Evolutionary conservation across 345 rosid genomes (phyloP), one percentile per base, ranked within the genome.

Genomic region (Corchorus capsularis): DNA sequence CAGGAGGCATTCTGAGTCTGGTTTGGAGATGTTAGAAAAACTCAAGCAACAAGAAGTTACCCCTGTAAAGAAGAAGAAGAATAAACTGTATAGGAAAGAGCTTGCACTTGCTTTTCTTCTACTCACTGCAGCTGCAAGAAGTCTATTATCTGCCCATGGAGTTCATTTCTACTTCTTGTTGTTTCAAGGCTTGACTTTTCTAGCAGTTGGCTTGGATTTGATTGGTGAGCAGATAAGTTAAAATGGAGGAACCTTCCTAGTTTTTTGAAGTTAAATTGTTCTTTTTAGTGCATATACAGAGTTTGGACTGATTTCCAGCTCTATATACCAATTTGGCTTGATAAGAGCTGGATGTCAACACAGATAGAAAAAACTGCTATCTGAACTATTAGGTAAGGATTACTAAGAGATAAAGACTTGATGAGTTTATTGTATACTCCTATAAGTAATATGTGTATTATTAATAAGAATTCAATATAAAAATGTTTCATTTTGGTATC

Each of bases 141-240:
- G 97, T 77, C 81, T 94, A 47, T 43, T 94, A 27, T 92, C 98
- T 2, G 93, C 94, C 0, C 98, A 92, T 55, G 98, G 98, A 70
- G 88, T 94, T 75, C 98, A 94, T 78, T 94, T 94, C 87, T 94
- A 94, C 84, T 94, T 89, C 87, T 83, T 94, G 89, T 73, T 94
- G 74, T 94, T 94, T 63, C 98, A 94, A 79, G 98, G 98, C 13
- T 65, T 94, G 81, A 86, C 96, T 15, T 94, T 94, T 81, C 89
- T 94, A 71, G 91, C 83, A 34, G 88, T 92, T 69, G 98, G 98
- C 12, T 80, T 94, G 94, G 98, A 94, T 75, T 85, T 92, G 92
- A 94, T 94, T 54, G 98, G 98, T 27, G 98, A 94, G 87, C 98
- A 94, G 79, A 79, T 89, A 43, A 85, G 84, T 85, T 94, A 49